Evolutionary conservation across 306 rosid genomes (phyloP), one percentile per base, ranked within the genome.

Genomic region (Prunus mongolica): DNA sequence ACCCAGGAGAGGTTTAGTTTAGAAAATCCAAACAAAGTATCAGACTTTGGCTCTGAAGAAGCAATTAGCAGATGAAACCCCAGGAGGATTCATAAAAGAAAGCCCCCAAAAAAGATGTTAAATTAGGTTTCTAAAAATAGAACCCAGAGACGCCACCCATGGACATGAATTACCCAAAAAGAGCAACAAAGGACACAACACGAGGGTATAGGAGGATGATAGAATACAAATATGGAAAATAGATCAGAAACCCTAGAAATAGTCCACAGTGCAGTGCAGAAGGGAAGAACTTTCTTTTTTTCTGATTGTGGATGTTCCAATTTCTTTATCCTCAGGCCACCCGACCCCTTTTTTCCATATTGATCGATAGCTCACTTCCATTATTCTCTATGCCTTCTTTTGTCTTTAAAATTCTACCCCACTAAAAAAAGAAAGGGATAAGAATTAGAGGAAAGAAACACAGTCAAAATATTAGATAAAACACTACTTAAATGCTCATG

Each of bases 191-290:
- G n/a, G 38, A 32, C 38, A 32, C 38, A 32, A 22, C 28, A 58
- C 65, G 6, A 66, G 11, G 41, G 14, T 49, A 27, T 19, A 16
- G 69, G 45, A 63, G 3, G 44, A 2, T 14, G 38, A 61, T 10
- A 3, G 65, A 25, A 20, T 41, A 51, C 50, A 74, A 28, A 52
- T 24, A 72, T 13, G 60, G 72, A 47, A 67, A 67, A 47, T 63
- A 44, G 65, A 47, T 54, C 74, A 75, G 83, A 84, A 86, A 82
- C 93, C 87, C 87, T 82, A 80, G 81, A 73, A 49, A 22, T 41
- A 72, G 56, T 47, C 76, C 50, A 20, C 12, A 32, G 65, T 15
- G 78, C 38, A 47, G 38, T 32, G 34, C 38, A 5, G 38, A 32
- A 32, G 38, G 5, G 52, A 44, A 77, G 20, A 12, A 49, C 6